These are phyloP conservation scores for Glarea lozoyensis DNA, from an alignment of 495 filamentous ascomycete genomes.

Conservation along the genomic window DNA sequence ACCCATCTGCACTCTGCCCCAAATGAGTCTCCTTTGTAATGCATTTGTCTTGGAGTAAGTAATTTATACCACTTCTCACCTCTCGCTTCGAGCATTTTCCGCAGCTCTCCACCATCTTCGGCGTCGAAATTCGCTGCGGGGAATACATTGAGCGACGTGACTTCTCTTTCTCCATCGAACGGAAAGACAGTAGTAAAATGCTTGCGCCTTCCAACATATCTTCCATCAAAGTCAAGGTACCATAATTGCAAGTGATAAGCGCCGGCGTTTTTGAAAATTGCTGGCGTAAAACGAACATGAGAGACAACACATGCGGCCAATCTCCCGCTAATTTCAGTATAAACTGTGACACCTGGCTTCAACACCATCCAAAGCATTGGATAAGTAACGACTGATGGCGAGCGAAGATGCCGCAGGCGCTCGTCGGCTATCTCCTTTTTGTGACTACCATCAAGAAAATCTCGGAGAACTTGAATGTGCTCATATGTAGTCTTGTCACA, in stretches of 20 bases:
- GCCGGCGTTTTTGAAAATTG: too few species aligned
- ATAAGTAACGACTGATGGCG: not conserved
- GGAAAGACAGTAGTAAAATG: not conserved
- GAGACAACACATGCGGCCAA: not conserved
- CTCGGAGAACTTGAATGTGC: too few species aligned
- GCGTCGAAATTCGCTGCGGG: not conserved
- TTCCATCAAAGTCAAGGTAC: conserved; percentile 2
- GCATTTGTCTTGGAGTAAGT: not conserved
- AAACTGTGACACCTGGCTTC: conserved; percentile 1
- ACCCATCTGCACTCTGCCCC: too few species aligned
- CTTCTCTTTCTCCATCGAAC: conserved; percentile 1
- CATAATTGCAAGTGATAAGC: not conserved
- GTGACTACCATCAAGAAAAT: not conserved
- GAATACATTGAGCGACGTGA: not conserved
- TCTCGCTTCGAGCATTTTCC: not conserved
- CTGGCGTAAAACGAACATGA: too few species aligned
- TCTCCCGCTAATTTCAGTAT: not conserved
- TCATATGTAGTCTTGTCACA: too few species aligned
- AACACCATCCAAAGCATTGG: conserved; percentile 3
- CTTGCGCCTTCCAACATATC: not conserved
- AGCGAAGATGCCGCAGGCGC: not conserved
- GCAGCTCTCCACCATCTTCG: not conserved
- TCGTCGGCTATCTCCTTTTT: not conserved
- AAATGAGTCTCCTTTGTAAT: conserved; percentile 1
- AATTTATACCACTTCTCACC: conserved; percentile 1